These are phyloP conservation scores for Cyclotella choctawhatcheeana DNA, from an alignment of 108 stramenopile species.

Conservation along the genomic window DNA sequence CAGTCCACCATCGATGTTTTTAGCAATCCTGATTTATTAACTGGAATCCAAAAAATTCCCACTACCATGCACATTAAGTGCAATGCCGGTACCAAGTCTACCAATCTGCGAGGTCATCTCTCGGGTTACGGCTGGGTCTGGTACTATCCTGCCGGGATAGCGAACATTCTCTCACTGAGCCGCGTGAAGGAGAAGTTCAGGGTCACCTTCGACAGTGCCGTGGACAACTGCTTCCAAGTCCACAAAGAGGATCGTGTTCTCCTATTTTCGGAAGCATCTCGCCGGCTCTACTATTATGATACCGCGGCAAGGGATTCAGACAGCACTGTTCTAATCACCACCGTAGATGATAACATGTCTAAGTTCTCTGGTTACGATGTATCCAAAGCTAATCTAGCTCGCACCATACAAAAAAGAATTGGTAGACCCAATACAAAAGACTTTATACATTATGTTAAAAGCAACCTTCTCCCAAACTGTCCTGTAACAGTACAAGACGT, in stretches of 20 bases:
- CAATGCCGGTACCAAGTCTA: slow-evolving; percentile 2
- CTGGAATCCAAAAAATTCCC: slow-evolving; percentile 7
- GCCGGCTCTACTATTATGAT: background rate
- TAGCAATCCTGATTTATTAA: slow-evolving; percentile 29
- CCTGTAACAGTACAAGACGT: background rate
- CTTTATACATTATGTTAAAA: background rate
- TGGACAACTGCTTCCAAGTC: background rate
- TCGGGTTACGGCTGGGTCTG: slow-evolving; percentile 27
- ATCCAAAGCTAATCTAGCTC: background rate
- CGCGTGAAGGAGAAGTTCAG: background rate
- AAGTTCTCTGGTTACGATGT: background rate
- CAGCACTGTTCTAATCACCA: background rate
- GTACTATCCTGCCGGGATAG: background rate
- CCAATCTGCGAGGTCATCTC: slow-evolving; percentile 20
- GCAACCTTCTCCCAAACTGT: background rate
- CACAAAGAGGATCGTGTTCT: background rate
- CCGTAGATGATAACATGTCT: too few species aligned
- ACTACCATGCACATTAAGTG: slow-evolving; percentile 24
- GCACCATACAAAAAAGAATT: background rate
- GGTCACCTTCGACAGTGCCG: background rate
- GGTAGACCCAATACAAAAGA: background rate
- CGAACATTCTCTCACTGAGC: background rate
- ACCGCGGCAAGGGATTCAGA: background rate
- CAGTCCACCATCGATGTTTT: slow-evolving; percentile 57
- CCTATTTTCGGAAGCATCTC: background rate